phyloP scores from a whole-genome alignment of 148 eudicot species.

The Rhododendron mucronatum region DNA sequence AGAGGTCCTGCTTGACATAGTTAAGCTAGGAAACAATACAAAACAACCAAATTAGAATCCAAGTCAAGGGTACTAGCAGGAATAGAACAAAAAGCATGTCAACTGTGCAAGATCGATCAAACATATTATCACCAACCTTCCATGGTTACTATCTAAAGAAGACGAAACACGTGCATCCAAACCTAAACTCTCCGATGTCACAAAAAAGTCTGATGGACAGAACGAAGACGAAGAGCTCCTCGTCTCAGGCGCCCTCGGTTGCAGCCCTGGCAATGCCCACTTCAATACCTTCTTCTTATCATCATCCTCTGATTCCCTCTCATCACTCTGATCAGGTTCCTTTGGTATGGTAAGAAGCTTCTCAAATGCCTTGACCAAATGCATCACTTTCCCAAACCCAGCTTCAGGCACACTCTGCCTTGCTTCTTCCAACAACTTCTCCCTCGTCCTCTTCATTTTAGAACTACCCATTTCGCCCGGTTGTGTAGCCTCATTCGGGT shows the following conservation, averaged over 20 bases:
- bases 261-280: slow-evolving; percentile 69
- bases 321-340: slow-evolving; percentile 33
- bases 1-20: slow-evolving; percentile 51
- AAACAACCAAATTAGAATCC: slow-evolving; percentile 10
- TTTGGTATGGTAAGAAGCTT: slow-evolving; percentile 47
- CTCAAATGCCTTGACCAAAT: slow-evolving; percentile 86
- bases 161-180: slow-evolving; percentile 46
- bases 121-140: slow-evolving; percentile 44
- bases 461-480: slow-evolving; percentile 38
- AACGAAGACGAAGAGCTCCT: slow-evolving; percentile 50
- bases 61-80: not conserved
- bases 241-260: slow-evolving; percentile 34
- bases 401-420: slow-evolving; percentile 50
- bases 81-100: not conserved
- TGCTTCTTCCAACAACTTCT: slow-evolving; percentile 61
- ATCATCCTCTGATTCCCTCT: slow-evolving; percentile 20
- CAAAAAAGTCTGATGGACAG: slow-evolving; percentile 61
- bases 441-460: slow-evolving; percentile 64
- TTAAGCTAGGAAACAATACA: slow-evolving; percentile 20
- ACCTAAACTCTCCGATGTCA: slow-evolving; percentile 79
- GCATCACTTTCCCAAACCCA: slow-evolving; percentile 72
- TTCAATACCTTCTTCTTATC: slow-evolving; percentile 24
- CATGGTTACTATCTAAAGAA: slow-evolving; percentile 58
- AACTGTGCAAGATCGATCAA: not conserved
- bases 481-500: slow-evolving; percentile 33